phyloP scores from a whole-genome alignment of 1,139 yeast species.

The Diutina mesorugosa region DNA sequence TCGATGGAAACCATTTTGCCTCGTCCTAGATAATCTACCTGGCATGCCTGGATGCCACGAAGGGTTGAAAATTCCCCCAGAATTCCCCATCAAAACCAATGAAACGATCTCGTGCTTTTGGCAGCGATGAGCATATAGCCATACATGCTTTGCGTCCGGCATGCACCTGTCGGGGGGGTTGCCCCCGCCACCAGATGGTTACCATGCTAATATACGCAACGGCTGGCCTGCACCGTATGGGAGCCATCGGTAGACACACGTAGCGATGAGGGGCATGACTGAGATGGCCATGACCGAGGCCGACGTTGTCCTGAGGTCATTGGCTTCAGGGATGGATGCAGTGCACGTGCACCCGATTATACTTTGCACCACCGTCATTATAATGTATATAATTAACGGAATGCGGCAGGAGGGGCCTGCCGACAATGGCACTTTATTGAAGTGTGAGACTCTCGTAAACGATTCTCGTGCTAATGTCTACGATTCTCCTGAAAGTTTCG shows the following conservation, averaged over 20 bases:
- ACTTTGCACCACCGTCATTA: not conserved
- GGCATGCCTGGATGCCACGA: no score
- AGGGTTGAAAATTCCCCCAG: not conserved
- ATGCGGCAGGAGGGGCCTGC: not conserved
- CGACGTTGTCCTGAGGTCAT: no score
- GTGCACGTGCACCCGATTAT: not conserved
- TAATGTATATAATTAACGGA: not conserved
- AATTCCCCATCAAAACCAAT: not conserved
- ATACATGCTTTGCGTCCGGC: not conserved
- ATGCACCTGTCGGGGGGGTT: not conserved
- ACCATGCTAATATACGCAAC: not conserved
- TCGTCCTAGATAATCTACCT: no score
- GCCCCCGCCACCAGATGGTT: not conserved
- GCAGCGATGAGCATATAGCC: not conserved
- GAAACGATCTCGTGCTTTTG: not conserved
- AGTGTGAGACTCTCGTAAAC: no score
- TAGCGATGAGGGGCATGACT: not conserved
- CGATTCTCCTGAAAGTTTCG: not conserved
- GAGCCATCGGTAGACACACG: not conserved
- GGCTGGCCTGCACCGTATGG: not conserved
- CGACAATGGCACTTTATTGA: not conserved
- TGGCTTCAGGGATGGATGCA: not conserved
- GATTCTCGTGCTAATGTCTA: not conserved
- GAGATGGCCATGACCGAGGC: no score
- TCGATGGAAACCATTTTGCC: no score